Evolutionary conservation across 179 eudicot species (phyloP), one percentile per base, ranked within the genome.

Genomic region (Heliamphora pulchella): DNA sequence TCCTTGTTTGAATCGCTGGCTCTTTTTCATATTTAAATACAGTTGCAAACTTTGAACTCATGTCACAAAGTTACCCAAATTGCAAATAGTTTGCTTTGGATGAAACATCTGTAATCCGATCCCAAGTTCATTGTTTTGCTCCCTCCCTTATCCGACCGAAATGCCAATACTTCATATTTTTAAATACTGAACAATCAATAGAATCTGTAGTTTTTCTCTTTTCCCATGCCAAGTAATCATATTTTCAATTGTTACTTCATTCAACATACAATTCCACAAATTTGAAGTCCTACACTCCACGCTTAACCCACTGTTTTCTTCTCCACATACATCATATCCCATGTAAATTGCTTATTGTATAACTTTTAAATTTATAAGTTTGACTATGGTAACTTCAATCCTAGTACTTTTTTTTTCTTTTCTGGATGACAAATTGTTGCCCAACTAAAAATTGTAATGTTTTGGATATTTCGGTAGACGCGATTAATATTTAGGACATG

Each of bases 401-500:
- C 18, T 41, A 4, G 10, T 17, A 14, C 8, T 39, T 13, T 57
- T 58, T 75, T 14, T 14, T 17, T 39, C 13, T 15, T 43, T 57
- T 75, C 57, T 75, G n/a, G 68, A 76, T 76, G 2, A 5, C 70
- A 46, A 76, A 43, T 4, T 61, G 22, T 43, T 1, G 17, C 57
- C n/a, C 68, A 39, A 15, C 79, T 76, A 59, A 51, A 14, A 20
- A 17, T 43, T 59, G 22, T 74, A 20, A 31, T 74, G 31, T 74
- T 2, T 55, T 5, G 6, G 18, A 59, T 75, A 44, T 17, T 75
- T 75, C 53, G 9, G 54, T 47, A 44, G 53, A 62, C 4, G 70
- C 31, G 62, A 47, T 76, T 58, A 10, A 76, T 76, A 76, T 46
- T 62, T 63, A 18, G 57, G 58, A 43, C 44, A 22, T 61, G 17